Conservation (phyloP, 2,329 filamentous ascomycete genomes). For the Colletotrichum somersetense region DNA sequence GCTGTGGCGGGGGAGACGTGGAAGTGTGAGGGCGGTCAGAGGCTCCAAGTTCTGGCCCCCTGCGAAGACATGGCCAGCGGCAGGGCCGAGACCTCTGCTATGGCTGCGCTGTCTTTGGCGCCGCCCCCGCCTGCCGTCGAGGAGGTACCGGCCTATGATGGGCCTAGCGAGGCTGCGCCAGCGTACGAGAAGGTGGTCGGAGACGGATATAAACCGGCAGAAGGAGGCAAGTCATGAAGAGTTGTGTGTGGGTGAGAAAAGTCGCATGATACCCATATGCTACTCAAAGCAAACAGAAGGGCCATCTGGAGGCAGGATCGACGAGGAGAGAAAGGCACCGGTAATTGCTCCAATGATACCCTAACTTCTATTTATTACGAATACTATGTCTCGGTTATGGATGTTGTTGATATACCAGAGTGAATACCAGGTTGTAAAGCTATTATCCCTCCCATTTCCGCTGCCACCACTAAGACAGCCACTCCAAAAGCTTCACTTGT, state of each 20-base stretch:
- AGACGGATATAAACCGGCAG: background rate
- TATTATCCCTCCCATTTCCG: background rate
- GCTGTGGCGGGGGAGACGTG: constrained; percentile 5
- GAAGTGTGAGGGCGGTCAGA: constrained; percentile 16
- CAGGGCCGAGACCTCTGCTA: background rate
- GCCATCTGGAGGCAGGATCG: background rate
- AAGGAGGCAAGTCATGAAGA: background rate
- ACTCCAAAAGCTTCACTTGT: background rate
- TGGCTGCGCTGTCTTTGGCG: background rate
- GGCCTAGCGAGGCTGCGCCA: constrained; percentile 4
- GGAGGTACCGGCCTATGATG: constrained; percentile 19
- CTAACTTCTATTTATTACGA: background rate
- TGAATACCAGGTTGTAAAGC: too few relatives aligned
- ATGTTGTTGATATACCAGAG: background rate
- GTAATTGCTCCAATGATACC: background rate
- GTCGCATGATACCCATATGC: background rate
- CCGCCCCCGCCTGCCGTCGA: background rate
- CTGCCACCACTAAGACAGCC: background rate
- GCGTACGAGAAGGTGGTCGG: constrained; percentile 22
- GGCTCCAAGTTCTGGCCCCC: constrained; percentile 5
- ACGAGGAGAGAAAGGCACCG: background rate
- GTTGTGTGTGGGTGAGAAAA: background rate
- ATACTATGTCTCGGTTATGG: background rate
- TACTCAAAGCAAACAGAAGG: background rate
- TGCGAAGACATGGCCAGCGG: background rate